These are phyloP conservation scores for slime mould (Dictyostelium discoideum) DNA, from an alignment of 78 protist species.

Conservation along the genomic window dicty_2.7 NC_007089.4:1437501-1438000, in stretches of 20 bases:
- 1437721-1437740: neutral
- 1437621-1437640: neutral
- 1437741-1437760: neutral
- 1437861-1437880: no score
- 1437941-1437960: neutral
- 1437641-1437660: neutral
- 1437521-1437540: neutral
- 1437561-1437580: neutral
- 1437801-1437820: neutral
- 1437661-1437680: neutral
- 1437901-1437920: neutral
- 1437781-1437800: no score
- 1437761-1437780: neutral
- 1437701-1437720: neutral
- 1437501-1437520: neutral
- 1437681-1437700: neutral
- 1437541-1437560: neutral
- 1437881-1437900: neutral
- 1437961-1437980: neutral
- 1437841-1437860: neutral
- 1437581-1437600: neutral
- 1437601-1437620: neutral
- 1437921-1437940: neutral
- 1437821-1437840: neutral
- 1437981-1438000: neutral